Evolutionary conservation across 2,329 filamentous ascomycete species (phyloP).

Genomic region (Amauroascus niger): DNA sequence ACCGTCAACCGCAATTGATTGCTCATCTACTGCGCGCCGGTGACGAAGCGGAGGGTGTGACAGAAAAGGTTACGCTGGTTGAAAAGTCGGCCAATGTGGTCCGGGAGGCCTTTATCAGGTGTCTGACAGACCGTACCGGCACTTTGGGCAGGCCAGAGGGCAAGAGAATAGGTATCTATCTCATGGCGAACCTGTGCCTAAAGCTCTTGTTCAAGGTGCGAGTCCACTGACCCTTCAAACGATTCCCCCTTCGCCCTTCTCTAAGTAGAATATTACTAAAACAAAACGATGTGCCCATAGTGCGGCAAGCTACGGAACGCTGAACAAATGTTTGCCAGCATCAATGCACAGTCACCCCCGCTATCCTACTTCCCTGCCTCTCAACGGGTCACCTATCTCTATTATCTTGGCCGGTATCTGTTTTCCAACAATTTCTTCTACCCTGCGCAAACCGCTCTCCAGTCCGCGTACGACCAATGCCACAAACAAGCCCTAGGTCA

Average conservation of each 20-base stretch:
- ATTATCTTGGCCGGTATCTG: slow-evolving; percentile 85
- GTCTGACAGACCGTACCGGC: slow-evolving; percentile 67
- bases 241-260: too few relatives aligned
- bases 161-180: slow-evolving; percentile 79
- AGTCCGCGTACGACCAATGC: slow-evolving; percentile 72
- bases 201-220: slow-evolving; percentile 74
- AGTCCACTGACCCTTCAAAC: slow-evolving; percentile 4
- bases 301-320: slow-evolving; percentile 75
- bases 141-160: slow-evolving; percentile 61
- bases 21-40: slow-evolving; percentile 47
- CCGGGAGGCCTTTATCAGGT: slow-evolving; percentile 83
- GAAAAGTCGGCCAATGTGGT: slow-evolving; percentile 83
- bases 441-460: slow-evolving; percentile 62
- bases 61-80: slow-evolving; percentile 66
- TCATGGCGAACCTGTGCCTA: slow-evolving; percentile 81
- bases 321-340: slow-evolving; percentile 81
- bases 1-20: slow-evolving; percentile 68
- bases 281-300: slow-evolving; percentile 28
- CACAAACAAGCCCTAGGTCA: slow-evolving; percentile 52
- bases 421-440: slow-evolving; percentile 77
- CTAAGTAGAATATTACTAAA: too few relatives aligned
- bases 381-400: slow-evolving; percentile 84
- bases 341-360: slow-evolving; percentile 71
- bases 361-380: slow-evolving; percentile 71
- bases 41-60: slow-evolving; percentile 50